Base-by-base conservation (phyloP, 192 early-diverging fungal species). In the Gigaspora rosea region DNA sequence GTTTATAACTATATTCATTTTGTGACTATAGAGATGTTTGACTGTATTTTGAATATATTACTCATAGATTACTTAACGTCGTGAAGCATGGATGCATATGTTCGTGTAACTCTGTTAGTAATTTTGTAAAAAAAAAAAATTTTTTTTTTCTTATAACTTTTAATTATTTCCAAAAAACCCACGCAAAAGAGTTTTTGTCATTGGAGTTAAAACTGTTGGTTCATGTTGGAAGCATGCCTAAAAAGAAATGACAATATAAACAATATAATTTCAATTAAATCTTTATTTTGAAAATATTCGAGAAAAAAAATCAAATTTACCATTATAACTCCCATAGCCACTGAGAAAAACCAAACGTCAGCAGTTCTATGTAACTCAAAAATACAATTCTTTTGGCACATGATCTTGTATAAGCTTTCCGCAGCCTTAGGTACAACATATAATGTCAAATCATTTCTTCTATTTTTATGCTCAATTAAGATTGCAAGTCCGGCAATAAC, bases 371-470 rank as follows among this genome's bases (percentile, higher is more conserved):
- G 76, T 15, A 92, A 79, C 47, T 85, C 82, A 63, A 83, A 68
- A 58, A 94, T 84, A 81, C 80, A 83, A 35, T 88, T 82, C n/a
- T 87, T 84, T 58, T 87, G 82, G 46, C 90, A 88, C 67, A 91
- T 71, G 41, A 94, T 89, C 72, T 88, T 81, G 81, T 91, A 95
- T 49, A 92, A 78, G 52, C 84, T 86, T 71, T 88, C 82, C 4
- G 90, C 80, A 3, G 91, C 94, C 76, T 93, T 93, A 7, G 94
- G 94, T 18, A 94, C 77, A 4, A 92, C 90, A 83, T 95, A 94
- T 82, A 95, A 86, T 4, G 92, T 92, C 76, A 94, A 82, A 76
- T 95, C 92, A 12, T 85, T 79, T 18, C 93, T 82, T 68, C 90
- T 80, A 18, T 77, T 78, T 78, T 90, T 92, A 54, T 93, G 84